Evolutionary conservation across 2,329 filamentous ascomycete genomes (phyloP), one percentile per base, ranked within the genome.

Genomic region (Exophiala calicioides): DNA sequence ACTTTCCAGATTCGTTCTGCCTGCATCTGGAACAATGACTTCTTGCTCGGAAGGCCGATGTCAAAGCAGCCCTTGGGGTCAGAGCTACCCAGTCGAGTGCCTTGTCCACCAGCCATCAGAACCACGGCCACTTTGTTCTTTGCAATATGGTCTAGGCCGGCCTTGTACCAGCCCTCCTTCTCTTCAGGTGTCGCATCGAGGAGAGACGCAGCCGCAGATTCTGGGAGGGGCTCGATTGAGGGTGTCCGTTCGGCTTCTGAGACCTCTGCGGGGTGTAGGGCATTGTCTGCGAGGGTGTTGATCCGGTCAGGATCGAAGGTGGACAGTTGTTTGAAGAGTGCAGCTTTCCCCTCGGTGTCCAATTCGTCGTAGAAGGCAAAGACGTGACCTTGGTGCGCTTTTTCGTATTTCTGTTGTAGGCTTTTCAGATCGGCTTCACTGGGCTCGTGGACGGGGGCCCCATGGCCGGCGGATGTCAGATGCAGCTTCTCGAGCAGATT

Each of bases 11-110:
- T 97, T 44, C 93, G 80, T 80, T 98, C 90, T 33, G 87, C 93
- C 72, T 98, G 93, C 60, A 98, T 87, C 76, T 97, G 90, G 79
- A 98, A 98, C 50, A 98, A 80, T 12, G 90, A 90, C 77, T 98
- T 98, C 65, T 85, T 74, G 59, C 89, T 95, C 23, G 91, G 89
- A 47, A 98, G 80, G 13, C 90, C 90, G 68, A 98, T 97, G 66
- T 98, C 85, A 72, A 88, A 98, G 79, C 91, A 97, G 47, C 93
- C 93, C 77, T 98, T 98, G 58, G 93, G 93, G 13, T 85, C 91
- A 47, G 90, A 93, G 76, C 90, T 96, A 59, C 93, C 93, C 55
- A 98, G 75, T 53, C 93, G 82, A 53, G 93, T 98, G 56, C 93
- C 93, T 74, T 98, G 93, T 24, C 93, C 93, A 65, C 93, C 93